Conservation (phyloP, 2,329 filamentous ascomycete species). For the Xylaria hypoxylon region DNA sequence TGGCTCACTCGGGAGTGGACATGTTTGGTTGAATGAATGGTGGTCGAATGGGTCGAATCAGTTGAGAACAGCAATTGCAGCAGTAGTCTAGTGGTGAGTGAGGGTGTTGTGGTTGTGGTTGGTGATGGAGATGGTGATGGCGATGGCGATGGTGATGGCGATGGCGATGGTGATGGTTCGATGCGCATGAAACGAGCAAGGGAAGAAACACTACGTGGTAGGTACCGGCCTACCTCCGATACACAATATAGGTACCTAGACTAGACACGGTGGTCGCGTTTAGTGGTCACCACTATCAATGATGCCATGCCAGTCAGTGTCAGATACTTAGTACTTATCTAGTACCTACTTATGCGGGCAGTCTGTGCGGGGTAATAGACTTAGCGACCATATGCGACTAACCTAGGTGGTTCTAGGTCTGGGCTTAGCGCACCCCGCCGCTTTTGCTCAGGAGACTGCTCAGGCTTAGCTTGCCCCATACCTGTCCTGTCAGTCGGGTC, state of each 20-base stretch:
- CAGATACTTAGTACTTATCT: too few species aligned
- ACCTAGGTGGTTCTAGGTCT: not conserved
- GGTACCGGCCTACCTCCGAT: not conserved
- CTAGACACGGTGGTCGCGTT: constrained; percentile 25
- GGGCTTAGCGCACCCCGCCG: too few species aligned
- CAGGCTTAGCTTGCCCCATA: too few species aligned
- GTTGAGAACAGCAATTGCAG: not conserved
- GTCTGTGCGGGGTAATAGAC: too few species aligned
- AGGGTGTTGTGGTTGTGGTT: not conserved
- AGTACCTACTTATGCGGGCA: too few species aligned
- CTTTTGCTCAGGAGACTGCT: too few species aligned
- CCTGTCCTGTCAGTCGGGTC: too few species aligned
- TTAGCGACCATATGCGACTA: too few species aligned
- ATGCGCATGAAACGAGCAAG: constrained; percentile 12
- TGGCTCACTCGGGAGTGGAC: not conserved
- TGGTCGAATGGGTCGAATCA: too few species aligned
- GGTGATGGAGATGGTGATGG: not conserved
- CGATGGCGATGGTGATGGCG: not conserved
- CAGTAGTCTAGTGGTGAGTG: too few species aligned
- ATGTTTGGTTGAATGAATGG: not conserved
- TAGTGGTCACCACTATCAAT: constrained; percentile 14
- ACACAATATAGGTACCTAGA: too few species aligned
- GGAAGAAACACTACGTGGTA: constrained; percentile 4
- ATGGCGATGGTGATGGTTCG: constrained; percentile 2
- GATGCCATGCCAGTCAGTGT: too few species aligned